Evolutionary conservation across 768 basidiomycete genomes (phyloP).

Genomic region (Boletus fagicola): DNA sequence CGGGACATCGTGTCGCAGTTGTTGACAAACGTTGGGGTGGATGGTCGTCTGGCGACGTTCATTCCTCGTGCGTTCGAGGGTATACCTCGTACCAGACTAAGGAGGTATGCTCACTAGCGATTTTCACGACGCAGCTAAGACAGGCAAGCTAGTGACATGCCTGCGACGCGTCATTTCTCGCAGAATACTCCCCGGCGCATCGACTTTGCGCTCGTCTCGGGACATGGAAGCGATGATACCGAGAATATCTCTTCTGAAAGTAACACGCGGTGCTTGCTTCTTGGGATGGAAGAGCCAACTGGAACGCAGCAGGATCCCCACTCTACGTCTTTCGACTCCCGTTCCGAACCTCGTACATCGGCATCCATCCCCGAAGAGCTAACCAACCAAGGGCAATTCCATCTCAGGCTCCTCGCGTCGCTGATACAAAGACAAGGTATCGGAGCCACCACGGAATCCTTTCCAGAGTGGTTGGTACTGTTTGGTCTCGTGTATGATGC

Average conservation of each 20-base stretch:
- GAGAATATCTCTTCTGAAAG: not conserved
- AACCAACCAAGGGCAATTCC: constrained; percentile 1
- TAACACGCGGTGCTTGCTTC: constrained; percentile 9
- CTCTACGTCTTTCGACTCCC: not conserved
- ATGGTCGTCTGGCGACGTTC: not conserved
- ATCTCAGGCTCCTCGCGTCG: constrained; percentile 16
- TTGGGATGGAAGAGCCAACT: constrained; percentile 16
- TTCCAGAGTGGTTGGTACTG: constrained; percentile 29
- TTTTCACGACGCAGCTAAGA: constrained; percentile 3
- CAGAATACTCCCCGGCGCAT: not conserved
- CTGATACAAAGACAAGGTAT: not conserved
- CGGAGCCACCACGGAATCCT: not conserved
- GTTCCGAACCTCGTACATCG: not conserved
- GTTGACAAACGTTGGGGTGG: constrained; percentile 3
- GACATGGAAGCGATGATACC: not conserved
- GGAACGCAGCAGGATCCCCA: not conserved
- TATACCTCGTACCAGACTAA: constrained; percentile 13
- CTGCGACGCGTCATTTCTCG: not conserved
- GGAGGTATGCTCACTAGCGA: constrained; percentile 14
- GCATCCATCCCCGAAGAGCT: constrained; percentile 16
- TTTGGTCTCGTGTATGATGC: constrained; percentile 26
- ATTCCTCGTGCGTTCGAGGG: constrained; percentile 19
- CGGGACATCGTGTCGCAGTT: constrained; percentile 11
- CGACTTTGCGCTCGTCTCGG: constrained; percentile 17
- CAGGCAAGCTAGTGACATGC: constrained; percentile 7